Evolutionary conservation across 225 moss, liverwort and hornwort species (phyloP).

Genomic region (Lunularia cruciata): DNA sequence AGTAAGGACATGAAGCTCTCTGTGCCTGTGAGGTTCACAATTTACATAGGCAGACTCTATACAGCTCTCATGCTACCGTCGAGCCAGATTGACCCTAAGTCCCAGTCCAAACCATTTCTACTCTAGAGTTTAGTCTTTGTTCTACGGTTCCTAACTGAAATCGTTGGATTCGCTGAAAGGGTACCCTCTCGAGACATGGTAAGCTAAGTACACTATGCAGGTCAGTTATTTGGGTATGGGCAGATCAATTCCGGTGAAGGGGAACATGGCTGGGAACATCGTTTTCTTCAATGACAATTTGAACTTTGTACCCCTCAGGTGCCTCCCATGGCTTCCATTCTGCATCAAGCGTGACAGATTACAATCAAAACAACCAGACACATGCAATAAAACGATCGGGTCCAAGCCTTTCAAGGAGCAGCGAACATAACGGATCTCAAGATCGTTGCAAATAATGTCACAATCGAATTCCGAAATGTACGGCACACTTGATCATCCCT

Average conservation of each 20-base stretch:
- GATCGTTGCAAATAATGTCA: no score
- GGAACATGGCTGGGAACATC: constrained; percentile 79
- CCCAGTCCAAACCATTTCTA: neutral
- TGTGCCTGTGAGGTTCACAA: neutral
- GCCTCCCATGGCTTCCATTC: constrained; percentile 99
- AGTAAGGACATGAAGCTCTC: neutral
- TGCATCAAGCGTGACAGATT: constrained; percentile 25
- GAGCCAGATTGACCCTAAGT: neutral
- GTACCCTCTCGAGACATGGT: neutral
- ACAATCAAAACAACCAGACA: no score
- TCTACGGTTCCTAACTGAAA: neutral
- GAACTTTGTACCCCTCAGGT: constrained; percentile 76
- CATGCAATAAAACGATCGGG: neutral
- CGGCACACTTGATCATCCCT: no score
- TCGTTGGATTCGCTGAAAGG: neutral
- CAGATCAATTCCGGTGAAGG: constrained; percentile 41
- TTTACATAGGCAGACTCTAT: constrained; percentile 7
- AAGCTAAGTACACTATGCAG: neutral
- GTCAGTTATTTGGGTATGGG: neutral
- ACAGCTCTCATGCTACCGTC: neutral
- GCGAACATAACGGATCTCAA: no score
- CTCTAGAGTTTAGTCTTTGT: neutral
- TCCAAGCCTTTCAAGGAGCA: no score
- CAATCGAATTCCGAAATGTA: no score
- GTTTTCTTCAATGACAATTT: constrained; percentile 75